phyloP scores from a whole-genome alignment of 495 filamentous ascomycete genomes.

The Neurospora sp. region DNA sequence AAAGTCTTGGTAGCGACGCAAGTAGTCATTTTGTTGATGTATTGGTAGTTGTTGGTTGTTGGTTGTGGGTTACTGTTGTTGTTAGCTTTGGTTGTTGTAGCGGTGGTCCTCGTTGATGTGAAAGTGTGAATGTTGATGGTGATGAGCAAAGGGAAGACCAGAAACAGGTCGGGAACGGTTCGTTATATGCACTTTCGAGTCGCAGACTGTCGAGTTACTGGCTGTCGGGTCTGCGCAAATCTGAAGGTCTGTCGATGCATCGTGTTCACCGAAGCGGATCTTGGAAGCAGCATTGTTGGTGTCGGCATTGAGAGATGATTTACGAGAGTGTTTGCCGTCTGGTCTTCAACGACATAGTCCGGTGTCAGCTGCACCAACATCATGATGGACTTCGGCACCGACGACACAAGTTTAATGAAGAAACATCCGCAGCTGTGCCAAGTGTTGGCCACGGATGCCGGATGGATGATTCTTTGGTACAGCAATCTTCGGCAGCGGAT shows the following conservation, averaged over 20 bases:
- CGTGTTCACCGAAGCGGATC: not conserved
- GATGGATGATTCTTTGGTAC: not conserved
- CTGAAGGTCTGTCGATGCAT: not conserved
- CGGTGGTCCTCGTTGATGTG: not conserved
- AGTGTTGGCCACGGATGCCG: not conserved
- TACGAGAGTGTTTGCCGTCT: not conserved
- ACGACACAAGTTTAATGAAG: not conserved
- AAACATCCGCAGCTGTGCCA: not conserved
- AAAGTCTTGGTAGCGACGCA: not conserved
- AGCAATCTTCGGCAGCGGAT: not conserved
- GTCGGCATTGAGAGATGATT: not conserved
- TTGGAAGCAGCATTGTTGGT: not conserved
- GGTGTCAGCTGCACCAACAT: not conserved
- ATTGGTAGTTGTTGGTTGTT: not conserved
- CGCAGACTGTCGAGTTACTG: not conserved
- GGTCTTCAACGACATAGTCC: not conserved
- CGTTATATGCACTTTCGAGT: not conserved
- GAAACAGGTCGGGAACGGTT: not conserved
- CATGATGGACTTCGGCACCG: not conserved
- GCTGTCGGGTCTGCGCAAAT: not conserved
- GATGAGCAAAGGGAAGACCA: not conserved
- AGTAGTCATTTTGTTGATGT: not conserved
- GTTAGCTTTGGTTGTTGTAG: not conserved
- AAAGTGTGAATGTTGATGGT: not conserved
- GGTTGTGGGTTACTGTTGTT: not conserved